Evolutionary conservation across 495 filamentous ascomycete genomes (phyloP).

Genomic region (Penicillium ochrochloron): DNA sequence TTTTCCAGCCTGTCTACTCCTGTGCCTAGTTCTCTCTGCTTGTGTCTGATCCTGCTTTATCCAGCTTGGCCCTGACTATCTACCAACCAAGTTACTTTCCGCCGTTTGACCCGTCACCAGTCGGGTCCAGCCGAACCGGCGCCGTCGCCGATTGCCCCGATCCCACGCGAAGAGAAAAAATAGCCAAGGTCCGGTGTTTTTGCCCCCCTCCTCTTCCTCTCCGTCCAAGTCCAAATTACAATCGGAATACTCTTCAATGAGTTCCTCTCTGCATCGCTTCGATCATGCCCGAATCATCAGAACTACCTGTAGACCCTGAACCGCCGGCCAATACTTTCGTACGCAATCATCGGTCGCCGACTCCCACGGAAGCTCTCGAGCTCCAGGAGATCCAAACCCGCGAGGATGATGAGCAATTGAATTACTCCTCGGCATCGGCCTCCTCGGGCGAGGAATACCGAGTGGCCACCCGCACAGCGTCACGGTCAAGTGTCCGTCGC

Average conservation of each 20-base stretch:
- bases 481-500: constrained; percentile 23
- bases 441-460: constrained; percentile 37
- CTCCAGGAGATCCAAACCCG: constrained; percentile 40
- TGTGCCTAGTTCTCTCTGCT: background rate
- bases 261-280: background rate
- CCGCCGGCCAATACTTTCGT: constrained; percentile 16
- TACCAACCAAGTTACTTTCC: background rate
- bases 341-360: constrained; percentile 26
- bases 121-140: constrained; percentile 22
- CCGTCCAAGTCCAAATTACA: background rate
- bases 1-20: background rate
- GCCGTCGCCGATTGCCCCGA: constrained; percentile 10
- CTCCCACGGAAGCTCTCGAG: constrained; percentile 39
- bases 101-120: background rate
- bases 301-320: constrained; percentile 8
- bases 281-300: constrained; percentile 2
- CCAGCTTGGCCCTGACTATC: background rate
- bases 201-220: background rate
- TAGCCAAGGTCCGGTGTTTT: background rate
- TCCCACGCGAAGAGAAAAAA: constrained; percentile 3
- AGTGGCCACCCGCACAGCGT: constrained; percentile 30
- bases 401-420: constrained; percentile 26
- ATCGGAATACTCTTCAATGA: constrained; percentile 6
- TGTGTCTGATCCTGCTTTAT: background rate
- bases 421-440: constrained; percentile 35